Evolutionary conservation across 176 grass and related monocot genomes (phyloP), one percentile per base, ranked within the genome.

Genomic region (Otatea glauca): DNA sequence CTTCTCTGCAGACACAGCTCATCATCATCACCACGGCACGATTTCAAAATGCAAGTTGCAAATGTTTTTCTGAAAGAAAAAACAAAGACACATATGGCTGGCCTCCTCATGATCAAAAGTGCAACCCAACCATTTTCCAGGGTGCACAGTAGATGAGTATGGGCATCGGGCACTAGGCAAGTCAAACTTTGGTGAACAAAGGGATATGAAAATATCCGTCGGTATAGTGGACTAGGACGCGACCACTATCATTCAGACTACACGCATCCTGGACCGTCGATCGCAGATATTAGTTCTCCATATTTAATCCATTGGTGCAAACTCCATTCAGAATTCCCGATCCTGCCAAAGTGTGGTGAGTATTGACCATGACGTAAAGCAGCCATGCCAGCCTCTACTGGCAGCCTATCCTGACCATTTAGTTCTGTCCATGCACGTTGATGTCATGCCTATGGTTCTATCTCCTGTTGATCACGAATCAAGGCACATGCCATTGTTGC

Each of bases 171-270:
- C 20, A 2, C 5, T 7, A n/a, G 42, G 12, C 24, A 58, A 61
- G 53, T 81, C 86, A 88, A 83, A 72, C 4, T 78, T 34, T 55
- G 34, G 72, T 24, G 70, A 7, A 14, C 18, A 13, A 13, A 44
- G n/a, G 17, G 39, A 0, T 8, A 43, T 41, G 21, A 60, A 9
- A 56, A 65, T 39, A 8, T 29, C 76, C 8, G 16, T 42, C 1
- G 53, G 21, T n/a, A 5, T 42, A 20, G 39, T 68, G 70, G 85
- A 64, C 11, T 47, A 47, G 68, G 41, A 47, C 42, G 14, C 38
- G 68, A 14, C 7, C 41, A 32, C 25, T 43, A 2, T 43, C 59
- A 9, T 24, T 20, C 59, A 8, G 16, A 32, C 55, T 23, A 44
- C 41, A 32, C 5, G 37, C 38, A 29, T 29, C 41, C 32, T 78